Base-by-base conservation (phyloP, 1,284 basidiomycete genomes). In the Malassezia sp. region DNA sequence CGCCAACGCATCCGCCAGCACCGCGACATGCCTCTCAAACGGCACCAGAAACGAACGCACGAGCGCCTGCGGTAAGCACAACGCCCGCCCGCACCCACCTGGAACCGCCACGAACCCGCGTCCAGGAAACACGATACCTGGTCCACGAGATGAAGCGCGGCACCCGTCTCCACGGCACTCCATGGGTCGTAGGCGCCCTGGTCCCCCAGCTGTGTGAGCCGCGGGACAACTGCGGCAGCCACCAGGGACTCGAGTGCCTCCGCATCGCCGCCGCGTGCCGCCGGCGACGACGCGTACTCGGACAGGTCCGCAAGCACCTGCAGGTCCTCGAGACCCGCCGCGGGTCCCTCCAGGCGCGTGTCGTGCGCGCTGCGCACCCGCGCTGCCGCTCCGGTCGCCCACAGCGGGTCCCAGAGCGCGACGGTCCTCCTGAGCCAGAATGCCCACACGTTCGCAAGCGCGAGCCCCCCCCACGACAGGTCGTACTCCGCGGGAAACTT, bases 391-490 rank as follows among this genome's bases (percentile, higher is more conserved):
- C 12, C 21, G 29, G 38, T 37, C 28, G 22, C 27, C 40, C 41
- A 26, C 9, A 59, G 37, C 0, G 49, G 38, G 10, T 62, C 55
- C 59, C 60, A 65, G 1, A 46, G 34, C 1, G 52, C 43, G 22
- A 62, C 21, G 41, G 67, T 62, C 5, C 43, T 42, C 0, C 66
- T 51, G 3, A 57, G 57, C 40, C 59, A 68, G 30, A 63, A 65
- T 22, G 65, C 59, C 66, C 63, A 67, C 9, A 60, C 57, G 38
- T 54, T 55, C 0, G 59, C 56, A 2, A 68, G 45, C 0, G 62
- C 62, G 4, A 68, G 49, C 2, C 64, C 60, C 22, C 64, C 66
- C 64, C 64, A 68, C 2, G 60, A 52, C 31, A 58, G 45, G 3
- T 51, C 39, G 43, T 67, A 68, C 35, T 67, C 62, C 10, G 54